Percentiles rank a stretch among this genome's conserved stretches.
phyloP scores from a whole-genome alignment of 768 basidiomycete species.

The Tricholoma terreum region DNA sequence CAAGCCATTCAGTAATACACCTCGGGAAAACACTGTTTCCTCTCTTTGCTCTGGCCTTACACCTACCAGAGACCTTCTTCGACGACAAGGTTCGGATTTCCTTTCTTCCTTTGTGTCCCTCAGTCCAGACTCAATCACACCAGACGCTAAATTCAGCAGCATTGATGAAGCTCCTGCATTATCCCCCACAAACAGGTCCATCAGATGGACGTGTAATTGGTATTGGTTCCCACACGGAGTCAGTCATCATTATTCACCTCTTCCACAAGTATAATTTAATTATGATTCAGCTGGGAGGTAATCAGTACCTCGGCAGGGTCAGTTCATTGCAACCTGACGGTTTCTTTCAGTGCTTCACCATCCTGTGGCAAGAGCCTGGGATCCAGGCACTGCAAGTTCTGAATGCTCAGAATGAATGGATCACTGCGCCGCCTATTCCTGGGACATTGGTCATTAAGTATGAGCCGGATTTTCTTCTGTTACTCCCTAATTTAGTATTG shows the following conservation, averaged over 20 bases:
- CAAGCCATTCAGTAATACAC: conserved; percentile 33
- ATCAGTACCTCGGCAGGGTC: conserved; percentile 3
- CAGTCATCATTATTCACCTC: conserved; percentile 17
- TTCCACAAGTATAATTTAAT: neutral
- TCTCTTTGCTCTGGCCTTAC: conserved; percentile 79
- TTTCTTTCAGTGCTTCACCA: conserved; percentile 66
- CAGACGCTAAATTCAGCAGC: conserved; percentile 79
- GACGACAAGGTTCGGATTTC: conserved; percentile 61
- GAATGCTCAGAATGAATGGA: conserved; percentile 76
- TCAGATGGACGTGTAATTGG: conserved; percentile 57
- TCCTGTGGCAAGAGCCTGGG: conserved; percentile 76
- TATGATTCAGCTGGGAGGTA: conserved; percentile 47
- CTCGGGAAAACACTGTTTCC: conserved; percentile 73
- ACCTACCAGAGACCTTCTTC: conserved; percentile 73
- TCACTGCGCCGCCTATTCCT: conserved; percentile 72
- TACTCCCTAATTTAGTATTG: neutral
- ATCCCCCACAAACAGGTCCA: conserved; percentile 57
- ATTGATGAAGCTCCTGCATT: conserved; percentile 75
- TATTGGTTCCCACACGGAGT: conserved; percentile 79
- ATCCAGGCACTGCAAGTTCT: conserved; percentile 79
- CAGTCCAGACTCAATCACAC: neutral
- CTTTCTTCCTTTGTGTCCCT: neutral
- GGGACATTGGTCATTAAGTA: conserved; percentile 90
- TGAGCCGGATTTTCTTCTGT: conserved; percentile 12
- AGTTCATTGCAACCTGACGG: neutral